Evolutionary conservation across 495 filamentous ascomycete genomes (phyloP).

Genomic region (Ascobolus immersus): DNA sequence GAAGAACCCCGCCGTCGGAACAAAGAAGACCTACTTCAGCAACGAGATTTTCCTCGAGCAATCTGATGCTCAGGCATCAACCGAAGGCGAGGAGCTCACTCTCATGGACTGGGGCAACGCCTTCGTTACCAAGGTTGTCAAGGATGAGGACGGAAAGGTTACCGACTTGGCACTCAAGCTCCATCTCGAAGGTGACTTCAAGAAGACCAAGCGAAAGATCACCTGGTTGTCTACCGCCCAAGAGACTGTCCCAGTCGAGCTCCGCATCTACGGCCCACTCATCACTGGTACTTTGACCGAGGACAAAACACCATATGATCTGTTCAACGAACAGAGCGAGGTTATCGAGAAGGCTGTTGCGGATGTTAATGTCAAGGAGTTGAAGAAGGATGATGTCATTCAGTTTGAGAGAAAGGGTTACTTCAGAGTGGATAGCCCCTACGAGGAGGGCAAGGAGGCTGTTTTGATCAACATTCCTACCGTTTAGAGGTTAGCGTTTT

Average conservation of each 20-base stretch:
- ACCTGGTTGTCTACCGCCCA: constrained; percentile 67
- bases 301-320: constrained; percentile 58
- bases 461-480: constrained; percentile 61
- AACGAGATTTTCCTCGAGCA: constrained; percentile 55
- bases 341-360: constrained; percentile 49
- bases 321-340: constrained; percentile 50
- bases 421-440: constrained; percentile 47
- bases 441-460: constrained; percentile 30
- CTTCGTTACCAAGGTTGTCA: constrained; percentile 46
- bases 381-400: constrained; percentile 66
- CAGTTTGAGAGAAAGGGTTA: constrained; percentile 88
- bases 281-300: constrained; percentile 72
- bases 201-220: constrained; percentile 83
- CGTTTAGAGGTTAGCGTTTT: no score
- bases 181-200: constrained; percentile 68
- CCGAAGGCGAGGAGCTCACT: constrained; percentile 71
- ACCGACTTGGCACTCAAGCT: constrained; percentile 49
- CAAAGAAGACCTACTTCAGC: constrained; percentile 59
- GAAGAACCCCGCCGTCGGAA: constrained; percentile 64
- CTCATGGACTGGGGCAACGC: constrained; percentile 94
- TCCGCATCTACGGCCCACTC: constrained; percentile 78
- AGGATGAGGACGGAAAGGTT: constrained; percentile 31
- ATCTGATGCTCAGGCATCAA: constrained; percentile 57
- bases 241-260: constrained; percentile 51
- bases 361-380: constrained; percentile 48